Evolutionary conservation across 805 yeast species (phyloP), one percentile per base, ranked within the genome.

Genomic region (Pichia kluyveri): DNA sequence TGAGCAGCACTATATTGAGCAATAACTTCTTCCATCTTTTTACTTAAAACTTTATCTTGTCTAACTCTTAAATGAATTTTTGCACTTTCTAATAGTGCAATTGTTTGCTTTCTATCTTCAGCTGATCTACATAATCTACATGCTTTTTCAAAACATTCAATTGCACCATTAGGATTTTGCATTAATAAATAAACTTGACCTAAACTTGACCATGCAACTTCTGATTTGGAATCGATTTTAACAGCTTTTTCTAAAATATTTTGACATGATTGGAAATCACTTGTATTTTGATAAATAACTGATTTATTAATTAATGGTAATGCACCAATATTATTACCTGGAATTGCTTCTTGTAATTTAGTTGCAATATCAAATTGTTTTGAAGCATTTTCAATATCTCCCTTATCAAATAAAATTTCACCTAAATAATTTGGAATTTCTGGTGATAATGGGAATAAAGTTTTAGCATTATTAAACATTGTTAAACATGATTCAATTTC

Each of bases 401-500:
- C 84, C 59, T 76, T 76, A 64, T 91, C 97, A 53, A 86, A 82
- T 60, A 91, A 75, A 44, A 91, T 83, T 71, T 93, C 99, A 61
- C 98, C 99, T 63, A 82, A 89, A 69, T 89, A 93, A 72, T 88
- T 90, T 71, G 93, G 95, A 58, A 89, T 84, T 67, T 88, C 96
- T 48, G 98, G 87, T 46, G 85, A 77, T 26, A 90, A 77, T 57
- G 96, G 90, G 78, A 87, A 87, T 65, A 75, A 75, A 65, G 75
- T 72, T 60, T 77, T 80, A 37, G 91, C 88, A 51, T 76, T 81
- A 52, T 76, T 74, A 69, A 88, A 88, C 45, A 61, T 53, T 54
- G 76, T 73, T 62, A 79, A 82, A 56, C 91, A 80, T 45, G 73
- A 78, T 37, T 70, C 74, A 46, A 72, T 65, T 41, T 76, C 69